These are phyloP conservation scores for Reutealis trisperma DNA, from an alignment of 345 rosid species.

Conservation along the genomic window DNA sequence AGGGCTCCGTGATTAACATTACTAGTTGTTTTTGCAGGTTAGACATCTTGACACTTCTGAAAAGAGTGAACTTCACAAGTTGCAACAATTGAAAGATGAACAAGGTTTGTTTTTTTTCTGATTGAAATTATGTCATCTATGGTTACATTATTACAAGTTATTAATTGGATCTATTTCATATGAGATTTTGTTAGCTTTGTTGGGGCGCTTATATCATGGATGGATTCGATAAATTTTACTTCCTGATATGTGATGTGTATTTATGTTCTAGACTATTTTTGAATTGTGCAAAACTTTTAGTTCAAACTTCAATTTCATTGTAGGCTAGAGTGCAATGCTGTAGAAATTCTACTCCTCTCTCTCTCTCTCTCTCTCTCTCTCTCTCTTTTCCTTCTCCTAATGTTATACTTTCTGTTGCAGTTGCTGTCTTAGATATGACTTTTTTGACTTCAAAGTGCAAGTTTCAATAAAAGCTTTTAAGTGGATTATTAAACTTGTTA, in stretches of 20 bases:
- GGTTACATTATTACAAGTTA: too few species aligned
- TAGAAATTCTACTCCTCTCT: background rate
- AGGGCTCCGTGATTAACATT: slow-evolving; percentile 5
- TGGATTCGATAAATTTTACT: too few species aligned
- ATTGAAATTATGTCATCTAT: too few species aligned
- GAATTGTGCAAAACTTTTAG: background rate
- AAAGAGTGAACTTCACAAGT: slow-evolving; percentile 97
- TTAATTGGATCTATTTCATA: too few species aligned
- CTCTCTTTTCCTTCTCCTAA: background rate
- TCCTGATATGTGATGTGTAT: background rate
- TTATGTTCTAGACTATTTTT: background rate
- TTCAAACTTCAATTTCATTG: background rate
- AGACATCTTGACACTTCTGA: slow-evolving; percentile 98
- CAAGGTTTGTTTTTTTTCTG: slow-evolving; percentile 58
- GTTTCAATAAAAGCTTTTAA: background rate
- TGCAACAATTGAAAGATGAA: slow-evolving; percentile 98
- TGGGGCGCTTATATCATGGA: too few species aligned
- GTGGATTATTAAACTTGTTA: background rate
- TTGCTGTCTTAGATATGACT: background rate
- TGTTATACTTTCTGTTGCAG: background rate
- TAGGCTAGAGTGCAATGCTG: background rate
- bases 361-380: too few species aligned
- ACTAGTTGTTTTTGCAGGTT: slow-evolving; percentile 55
- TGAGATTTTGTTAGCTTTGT: too few species aligned
- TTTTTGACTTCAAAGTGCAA: background rate